Base-by-base conservation (phyloP, 2,329 filamentous ascomycete species). In the Hypoxylon sp. region DNA sequence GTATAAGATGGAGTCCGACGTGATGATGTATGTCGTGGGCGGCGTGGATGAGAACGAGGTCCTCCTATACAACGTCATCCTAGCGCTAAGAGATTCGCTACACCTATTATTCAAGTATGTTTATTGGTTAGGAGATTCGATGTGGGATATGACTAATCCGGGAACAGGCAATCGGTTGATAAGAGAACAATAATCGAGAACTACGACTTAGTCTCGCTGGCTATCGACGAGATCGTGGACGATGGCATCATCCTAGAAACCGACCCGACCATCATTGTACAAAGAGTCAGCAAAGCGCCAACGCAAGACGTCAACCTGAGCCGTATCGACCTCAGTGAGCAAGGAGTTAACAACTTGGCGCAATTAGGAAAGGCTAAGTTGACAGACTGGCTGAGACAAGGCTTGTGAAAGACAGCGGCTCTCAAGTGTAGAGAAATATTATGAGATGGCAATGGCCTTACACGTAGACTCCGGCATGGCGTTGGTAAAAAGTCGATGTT, bases 141-240 rank as follows among this genome's bases (percentile, higher is more conserved):
- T 37, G 35, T 61, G 3, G 37, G 9, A 11, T 24, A 37, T 35
- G n/a, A 48, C 72, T 75, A 62, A 75, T 17, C 9, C 31, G 2
- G 10, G 55, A 9, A 11, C 73, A 97, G 94, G 82, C 95, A 97
- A 87, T 94, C 94, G 35, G 94, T 97, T 55, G 96, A 99, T 85
- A 98, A 98, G 87, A 91, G 96, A 73, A 98, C 96, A 64, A 94
- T 98, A 73, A 91, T 98, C 78, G 96, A 99, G 83, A 98, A 98
- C 87, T 99, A 98, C 85, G 96, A 98, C 81, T 88, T 98, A 22
- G 93, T 98, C 70, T 92, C 94, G 13, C 89, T 99, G 59, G 93
- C 94, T 48, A 93, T 99, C 72, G 96, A 99, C 81, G 96, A 99
- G 82, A 95, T 97, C 70, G 89, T 97, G 59, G 94, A 97, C 81